Evolutionary conservation across 306 rosid genomes (phyloP).

Genomic region (Prunus dulcis): DNA sequence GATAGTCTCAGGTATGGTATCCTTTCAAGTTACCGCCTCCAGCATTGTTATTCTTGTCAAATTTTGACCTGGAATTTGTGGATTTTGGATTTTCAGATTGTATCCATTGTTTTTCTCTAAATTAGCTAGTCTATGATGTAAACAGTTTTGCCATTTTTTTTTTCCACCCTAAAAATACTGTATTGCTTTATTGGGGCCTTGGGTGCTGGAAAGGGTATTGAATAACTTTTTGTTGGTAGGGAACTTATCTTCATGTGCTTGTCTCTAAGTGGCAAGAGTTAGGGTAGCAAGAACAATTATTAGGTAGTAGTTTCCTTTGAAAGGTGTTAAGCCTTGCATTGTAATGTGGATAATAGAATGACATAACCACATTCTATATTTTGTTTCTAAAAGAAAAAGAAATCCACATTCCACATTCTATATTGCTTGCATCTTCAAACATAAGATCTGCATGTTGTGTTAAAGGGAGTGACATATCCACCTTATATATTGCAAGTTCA

Average conservation of each 20-base stretch:
- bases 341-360: no score
- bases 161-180: background rate
- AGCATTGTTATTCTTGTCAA: background rate
- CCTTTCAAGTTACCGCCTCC: background rate
- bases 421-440: background rate
- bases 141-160: background rate
- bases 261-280: background rate
- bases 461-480: slow-evolving; percentile 3
- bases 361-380: background rate
- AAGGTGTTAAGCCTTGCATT: background rate
- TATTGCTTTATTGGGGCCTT: background rate
- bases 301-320: slow-evolving; percentile 2
- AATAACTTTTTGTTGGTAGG: background rate
- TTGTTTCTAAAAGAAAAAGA: background rate
- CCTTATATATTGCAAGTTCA: background rate
- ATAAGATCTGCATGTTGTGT: background rate
- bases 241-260: background rate
- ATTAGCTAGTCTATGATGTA: background rate
- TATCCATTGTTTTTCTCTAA: background rate
- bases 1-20: slow-evolving; percentile 58
- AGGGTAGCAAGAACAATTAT: background rate
- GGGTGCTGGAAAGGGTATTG: background rate
- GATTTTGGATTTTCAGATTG: background rate
- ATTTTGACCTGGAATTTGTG: background rate
- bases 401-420: background rate